These are phyloP conservation scores for Salmacisia buchloeana DNA, from an alignment of 1,284 basidiomycete genomes.

Conservation along the genomic window DNA sequence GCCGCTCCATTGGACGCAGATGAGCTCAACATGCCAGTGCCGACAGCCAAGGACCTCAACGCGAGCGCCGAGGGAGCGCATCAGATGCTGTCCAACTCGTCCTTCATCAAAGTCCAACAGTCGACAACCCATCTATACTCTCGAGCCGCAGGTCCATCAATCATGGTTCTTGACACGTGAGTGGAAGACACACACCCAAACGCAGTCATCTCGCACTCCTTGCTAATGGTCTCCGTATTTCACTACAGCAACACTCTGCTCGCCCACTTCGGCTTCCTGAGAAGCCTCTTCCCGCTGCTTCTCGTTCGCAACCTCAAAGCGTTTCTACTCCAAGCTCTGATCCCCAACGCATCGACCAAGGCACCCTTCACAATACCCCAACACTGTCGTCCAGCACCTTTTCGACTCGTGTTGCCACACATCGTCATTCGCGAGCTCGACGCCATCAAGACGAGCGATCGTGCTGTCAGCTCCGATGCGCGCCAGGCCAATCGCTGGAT, in stretches of 20 bases:
- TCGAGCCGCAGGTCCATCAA: neutral
- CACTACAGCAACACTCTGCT: slow-evolving; percentile 1
- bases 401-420: slow-evolving; percentile 2
- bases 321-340: too few species aligned
- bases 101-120: neutral
- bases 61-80: neutral
- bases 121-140: neutral
- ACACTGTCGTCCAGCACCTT: neutral
- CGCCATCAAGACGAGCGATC: neutral
- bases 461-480: neutral
- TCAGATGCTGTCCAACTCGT: neutral
- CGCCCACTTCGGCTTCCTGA: neutral
- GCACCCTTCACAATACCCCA: neutral
- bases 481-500: slow-evolving; percentile 7
- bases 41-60: too few species aligned
- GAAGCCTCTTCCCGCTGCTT: too few species aligned
- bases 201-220: too few species aligned
- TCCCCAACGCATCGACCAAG: neutral
- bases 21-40: too few species aligned
- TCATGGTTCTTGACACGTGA: slow-evolving; percentile 7
- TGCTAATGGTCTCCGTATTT: too few species aligned
- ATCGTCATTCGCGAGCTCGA: slow-evolving; percentile 6
- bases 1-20: too few species aligned
- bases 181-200: neutral
- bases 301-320: neutral